Base-by-base conservation (phyloP, 495 filamentous ascomycete species). In the Elasticomyces elasticus region DNA sequence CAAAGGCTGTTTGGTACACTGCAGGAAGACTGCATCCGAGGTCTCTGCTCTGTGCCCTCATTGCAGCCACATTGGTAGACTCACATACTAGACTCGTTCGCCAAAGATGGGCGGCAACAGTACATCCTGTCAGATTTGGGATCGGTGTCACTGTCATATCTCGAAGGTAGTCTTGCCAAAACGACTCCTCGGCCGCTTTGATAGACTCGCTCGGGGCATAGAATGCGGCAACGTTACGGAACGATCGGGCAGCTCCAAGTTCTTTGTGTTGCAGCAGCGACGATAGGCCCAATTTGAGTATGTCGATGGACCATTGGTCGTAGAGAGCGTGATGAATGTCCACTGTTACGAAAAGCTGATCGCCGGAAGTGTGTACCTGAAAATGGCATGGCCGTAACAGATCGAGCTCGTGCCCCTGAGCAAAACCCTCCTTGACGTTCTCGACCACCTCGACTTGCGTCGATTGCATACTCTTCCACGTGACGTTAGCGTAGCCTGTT, bases 251-350 rank as follows among this genome's bases (percentile, higher is more conserved):
- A 0, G 61, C 1, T 0, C 45, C n/a, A 1, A 64, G 52, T 5
- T 56, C 3, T 1, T 58, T 30, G 11, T 66, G 66, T 24, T 38
- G 58, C 48, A 73, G 63, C 3, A 80, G 59, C 6, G 53, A 57
- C 27, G 72, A 64, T 1, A 94, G 71, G 61, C 91, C 85, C 2
- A 72, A 68, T 20, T 87, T 61, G 0, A 92, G 65, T 28, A 88
- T 66, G 49, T 91, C 86, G 62, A 86, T 74, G 5, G 84, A 86
- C 87, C 87, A 94, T 5, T 86, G 87, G 61, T 94, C 87, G 59
- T 92, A 92, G 0, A 90, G 63, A 0, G 83, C 79, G 67, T 94
- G 87, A 56, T 91, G 84, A 26, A 94, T 75, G 33, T 75, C 74
- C 9, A 71, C 41, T 10, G 69, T 38, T 9, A 84, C 37, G 0